Percentiles rank a stretch among this genome's conserved stretches.
These are phyloP conservation scores for Coemansia sp. DNA, from an alignment of 192 early-diverging fungal species.

Conservation along the genomic window DNA sequence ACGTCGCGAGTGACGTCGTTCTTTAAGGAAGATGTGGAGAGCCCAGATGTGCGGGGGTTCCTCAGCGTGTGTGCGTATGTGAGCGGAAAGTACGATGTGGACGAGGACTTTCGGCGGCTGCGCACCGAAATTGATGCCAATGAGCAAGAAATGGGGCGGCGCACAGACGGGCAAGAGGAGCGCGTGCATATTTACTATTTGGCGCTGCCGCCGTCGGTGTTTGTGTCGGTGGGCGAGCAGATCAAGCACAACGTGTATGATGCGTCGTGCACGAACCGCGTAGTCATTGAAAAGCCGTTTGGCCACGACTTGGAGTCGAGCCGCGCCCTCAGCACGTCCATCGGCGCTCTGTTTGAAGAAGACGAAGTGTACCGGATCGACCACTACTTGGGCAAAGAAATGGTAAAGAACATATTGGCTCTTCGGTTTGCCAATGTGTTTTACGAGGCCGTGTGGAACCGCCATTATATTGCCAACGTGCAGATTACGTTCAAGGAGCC, in stretches of 20 bases:
- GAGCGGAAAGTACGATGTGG: conserved; percentile 52
- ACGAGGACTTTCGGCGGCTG: conserved; percentile 69
- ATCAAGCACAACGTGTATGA: conserved; percentile 72
- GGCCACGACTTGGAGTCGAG: conserved; percentile 88
- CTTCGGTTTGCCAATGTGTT: conserved; percentile 94
- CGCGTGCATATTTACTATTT: conserved; percentile 89
- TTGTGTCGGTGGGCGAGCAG: conserved; percentile 78
- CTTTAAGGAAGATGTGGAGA: conserved; percentile 60
- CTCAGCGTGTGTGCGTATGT: conserved; percentile 73
- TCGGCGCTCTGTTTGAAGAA: conserved; percentile 80
- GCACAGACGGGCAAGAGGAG: conserved; percentile 66
- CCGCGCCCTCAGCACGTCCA: conserved; percentile 66
- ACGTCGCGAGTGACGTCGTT: conserved; percentile 67
- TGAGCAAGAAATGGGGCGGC: conserved; percentile 28
- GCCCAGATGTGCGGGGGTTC: conserved; percentile 59
- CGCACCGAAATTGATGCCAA: conserved; percentile 61
- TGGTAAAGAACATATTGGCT: conserved; percentile 97
- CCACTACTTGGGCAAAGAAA: conserved; percentile 98
- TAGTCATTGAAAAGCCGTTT: conserved; percentile 98
- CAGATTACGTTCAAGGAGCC: conserved; percentile 99
- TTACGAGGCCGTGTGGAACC: conserved; percentile 91
- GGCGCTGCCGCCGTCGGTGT: conserved; percentile 94
- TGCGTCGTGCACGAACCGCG: conserved; percentile 67
- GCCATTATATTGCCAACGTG: conserved; percentile 82
- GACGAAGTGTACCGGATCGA: conserved; percentile 98